Conservation (phyloP, 352 stramenopile genomes). For the Blastocystis sp. region DNA sequence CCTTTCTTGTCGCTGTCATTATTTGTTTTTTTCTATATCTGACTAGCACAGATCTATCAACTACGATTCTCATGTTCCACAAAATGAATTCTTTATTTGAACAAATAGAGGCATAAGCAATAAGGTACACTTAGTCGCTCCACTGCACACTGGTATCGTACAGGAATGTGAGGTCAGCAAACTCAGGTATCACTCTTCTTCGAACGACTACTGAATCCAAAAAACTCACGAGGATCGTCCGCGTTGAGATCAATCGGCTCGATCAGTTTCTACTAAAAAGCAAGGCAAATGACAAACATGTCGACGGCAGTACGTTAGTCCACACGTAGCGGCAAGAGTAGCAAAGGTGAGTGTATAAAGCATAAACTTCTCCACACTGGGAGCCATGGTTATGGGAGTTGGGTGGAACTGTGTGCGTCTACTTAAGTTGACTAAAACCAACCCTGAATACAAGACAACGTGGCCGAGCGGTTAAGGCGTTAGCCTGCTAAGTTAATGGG, state of each 20-base stretch:
- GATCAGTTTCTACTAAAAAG: not conserved
- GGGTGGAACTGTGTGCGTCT: not conserved
- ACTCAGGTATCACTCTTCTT: not conserved
- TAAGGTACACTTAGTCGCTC: too few relatives aligned
- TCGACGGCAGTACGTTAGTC: conserved; percentile 11
- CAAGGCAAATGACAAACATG: not conserved
- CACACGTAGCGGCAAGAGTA: not conserved
- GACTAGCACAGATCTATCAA: not conserved
- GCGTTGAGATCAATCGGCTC: conserved; percentile 33
- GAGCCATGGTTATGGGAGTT: not conserved
- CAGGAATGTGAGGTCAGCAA: not conserved
- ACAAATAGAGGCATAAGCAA: not conserved
- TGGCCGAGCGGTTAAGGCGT: conserved; percentile 52
- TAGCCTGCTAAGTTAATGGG: conserved; percentile 55
- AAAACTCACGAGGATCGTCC: not conserved
- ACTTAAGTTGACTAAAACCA: not conserved
- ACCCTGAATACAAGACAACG: not conserved
- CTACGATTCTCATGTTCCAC: conserved; percentile 2
- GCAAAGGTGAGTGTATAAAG: conserved; percentile 11
- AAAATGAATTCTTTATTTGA: not conserved
- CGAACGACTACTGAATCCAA: not conserved
- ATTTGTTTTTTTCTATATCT: not conserved
- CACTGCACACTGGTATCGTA: not conserved
- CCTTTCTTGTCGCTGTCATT: not conserved
- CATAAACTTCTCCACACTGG: conserved; percentile 7